A percentile compares a stretch with the other conserved stretches of the same genome.
These are phyloP conservation scores for Plasmodium fragile DNA, from an alignment of 169 alveolate genomes.

Conservation along the genomic window DNA sequence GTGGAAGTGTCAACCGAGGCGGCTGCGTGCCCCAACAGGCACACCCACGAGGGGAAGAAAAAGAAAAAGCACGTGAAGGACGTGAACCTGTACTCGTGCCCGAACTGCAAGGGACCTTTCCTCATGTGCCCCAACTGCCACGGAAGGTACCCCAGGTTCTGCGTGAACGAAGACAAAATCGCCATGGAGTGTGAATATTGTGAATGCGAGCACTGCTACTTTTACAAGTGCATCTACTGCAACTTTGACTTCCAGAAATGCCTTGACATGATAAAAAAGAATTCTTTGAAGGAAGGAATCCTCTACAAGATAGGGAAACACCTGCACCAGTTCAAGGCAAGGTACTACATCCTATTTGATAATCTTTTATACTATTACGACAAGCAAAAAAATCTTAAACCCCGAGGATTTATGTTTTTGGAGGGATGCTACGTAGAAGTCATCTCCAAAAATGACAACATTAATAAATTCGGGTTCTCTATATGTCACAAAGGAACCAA, in stretches of 20 bases:
- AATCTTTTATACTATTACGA: constrained; percentile 88
- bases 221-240: constrained; percentile 76
- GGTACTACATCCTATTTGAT: constrained; percentile 88
- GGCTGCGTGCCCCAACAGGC: background rate
- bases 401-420: constrained; percentile 90
- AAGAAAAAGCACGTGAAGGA: constrained; percentile 69
- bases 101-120: constrained; percentile 85
- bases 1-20: background rate
- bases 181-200: constrained; percentile 84
- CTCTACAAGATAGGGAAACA: constrained; percentile 88
- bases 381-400: constrained; percentile 82
- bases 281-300: constrained; percentile 86
- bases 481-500: constrained; percentile 85
- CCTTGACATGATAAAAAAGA: constrained; percentile 67
- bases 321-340: constrained; percentile 85
- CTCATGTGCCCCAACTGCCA: constrained; percentile 88
- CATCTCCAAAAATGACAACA: constrained; percentile 29
- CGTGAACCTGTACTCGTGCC: constrained; percentile 81
- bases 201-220: constrained; percentile 68
- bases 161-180: constrained; percentile 78
- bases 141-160: constrained; percentile 79
- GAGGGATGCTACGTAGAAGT: constrained; percentile 91
- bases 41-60: constrained; percentile 67
- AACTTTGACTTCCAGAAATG: constrained; percentile 79
- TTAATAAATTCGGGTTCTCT: constrained; percentile 82